phyloP scores from a whole-genome alignment of 2,329 filamentous ascomycete genomes.

The Stemphylium beticola region DNA sequence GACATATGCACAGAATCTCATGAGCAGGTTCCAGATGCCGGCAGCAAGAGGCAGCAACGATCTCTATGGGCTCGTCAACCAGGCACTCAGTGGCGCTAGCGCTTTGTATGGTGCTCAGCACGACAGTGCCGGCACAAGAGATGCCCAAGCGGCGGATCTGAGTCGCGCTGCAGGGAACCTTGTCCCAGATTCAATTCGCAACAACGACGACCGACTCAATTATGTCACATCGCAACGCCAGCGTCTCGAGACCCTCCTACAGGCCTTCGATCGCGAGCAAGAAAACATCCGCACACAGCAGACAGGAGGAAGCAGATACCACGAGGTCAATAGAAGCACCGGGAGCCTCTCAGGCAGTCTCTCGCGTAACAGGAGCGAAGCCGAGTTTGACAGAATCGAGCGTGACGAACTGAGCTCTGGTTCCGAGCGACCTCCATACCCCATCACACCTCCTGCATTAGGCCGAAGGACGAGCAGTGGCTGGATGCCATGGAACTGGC shows the following conservation, averaged over 20 bases:
- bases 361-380: constrained; percentile 83
- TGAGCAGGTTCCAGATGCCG: constrained; percentile 86
- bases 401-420: constrained; percentile 63
- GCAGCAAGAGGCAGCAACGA: constrained; percentile 70
- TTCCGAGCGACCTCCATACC: constrained; percentile 53
- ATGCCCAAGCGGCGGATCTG: constrained; percentile 58
- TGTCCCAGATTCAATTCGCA: constrained; percentile 71
- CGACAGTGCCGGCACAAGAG: constrained; percentile 34
- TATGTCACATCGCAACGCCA: constrained; percentile 84
- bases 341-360: constrained; percentile 54
- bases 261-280: constrained; percentile 81
- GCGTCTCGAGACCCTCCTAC: constrained; percentile 73
- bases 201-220: constrained; percentile 69
- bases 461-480: constrained; percentile 45
- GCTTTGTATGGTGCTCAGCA: constrained; percentile 49
- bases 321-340: constrained; percentile 41
- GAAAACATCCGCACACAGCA: constrained; percentile 58
- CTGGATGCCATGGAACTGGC: constrained; percentile 61
- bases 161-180: constrained; percentile 64
- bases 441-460: constrained; percentile 40
- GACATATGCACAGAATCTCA: constrained; percentile 78
- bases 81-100: constrained; percentile 71
- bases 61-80: constrained; percentile 78
- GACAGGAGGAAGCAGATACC: constrained; percentile 54
- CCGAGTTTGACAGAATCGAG: constrained; percentile 88